Conservation (phyloP, 345 rosid genomes). For the Moringa oleifera region DNA sequence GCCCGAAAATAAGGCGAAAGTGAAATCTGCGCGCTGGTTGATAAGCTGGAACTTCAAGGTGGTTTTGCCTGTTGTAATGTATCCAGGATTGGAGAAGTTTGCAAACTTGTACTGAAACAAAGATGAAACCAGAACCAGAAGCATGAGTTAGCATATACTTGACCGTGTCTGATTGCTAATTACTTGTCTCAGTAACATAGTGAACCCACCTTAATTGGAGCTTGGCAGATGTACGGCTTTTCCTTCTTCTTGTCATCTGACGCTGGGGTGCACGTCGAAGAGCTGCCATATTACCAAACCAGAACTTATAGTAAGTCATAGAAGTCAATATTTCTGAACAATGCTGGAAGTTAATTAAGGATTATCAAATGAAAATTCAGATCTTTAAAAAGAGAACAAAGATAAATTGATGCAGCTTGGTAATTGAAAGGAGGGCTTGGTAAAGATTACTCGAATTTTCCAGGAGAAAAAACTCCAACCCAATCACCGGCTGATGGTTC, state of each 20-base stretch:
- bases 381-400: too few relatives aligned
- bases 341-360: too few relatives aligned
- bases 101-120: slow-evolving; percentile 46
- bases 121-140: too few relatives aligned
- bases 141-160: too few relatives aligned
- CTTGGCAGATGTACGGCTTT: slow-evolving; percentile 46
- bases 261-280: slow-evolving; percentile 32
- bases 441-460: slow-evolving; percentile 45
- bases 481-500: slow-evolving; percentile 47
- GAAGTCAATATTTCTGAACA: too few relatives aligned
- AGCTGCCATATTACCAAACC: slow-evolving; percentile 21
- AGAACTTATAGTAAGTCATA: too few relatives aligned
- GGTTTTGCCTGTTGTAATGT: slow-evolving; percentile 40
- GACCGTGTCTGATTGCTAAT: too few relatives aligned
- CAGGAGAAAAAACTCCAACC: slow-evolving; percentile 72
- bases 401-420: too few relatives aligned
- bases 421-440: too few relatives aligned
- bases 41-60: slow-evolving; percentile 46
- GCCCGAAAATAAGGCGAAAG: slow-evolving; percentile 53
- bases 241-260: slow-evolving; percentile 28
- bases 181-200: neutral
- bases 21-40: slow-evolving; percentile 65
- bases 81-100: slow-evolving; percentile 30
- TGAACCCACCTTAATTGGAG: slow-evolving; percentile 68
- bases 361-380: too few relatives aligned